Conservation (phyloP, 768 basidiomycete species). For the Mycena crocata region DNA sequence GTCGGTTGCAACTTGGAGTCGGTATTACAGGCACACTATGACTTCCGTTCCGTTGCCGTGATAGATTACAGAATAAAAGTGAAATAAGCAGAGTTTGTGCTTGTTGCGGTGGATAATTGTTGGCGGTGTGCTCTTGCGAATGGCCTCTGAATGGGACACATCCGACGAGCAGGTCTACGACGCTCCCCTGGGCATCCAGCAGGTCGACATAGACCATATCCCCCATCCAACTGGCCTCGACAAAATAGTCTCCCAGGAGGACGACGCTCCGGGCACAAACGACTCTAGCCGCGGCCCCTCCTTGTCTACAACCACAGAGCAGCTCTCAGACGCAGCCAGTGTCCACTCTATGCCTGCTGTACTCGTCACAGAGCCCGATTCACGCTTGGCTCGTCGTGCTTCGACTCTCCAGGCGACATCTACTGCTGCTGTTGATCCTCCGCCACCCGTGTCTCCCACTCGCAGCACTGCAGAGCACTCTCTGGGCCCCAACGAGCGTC, state of each 20-base stretch:
- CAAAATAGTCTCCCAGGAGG: constrained; percentile 43
- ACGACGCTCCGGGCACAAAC: constrained; percentile 41
- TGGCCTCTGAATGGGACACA: constrained; percentile 47
- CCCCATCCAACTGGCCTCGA: constrained; percentile 15
- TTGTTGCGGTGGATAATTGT: too few relatives aligned
- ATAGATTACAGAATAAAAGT: too few relatives aligned
- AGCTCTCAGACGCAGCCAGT: constrained; percentile 63
- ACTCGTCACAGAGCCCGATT: constrained; percentile 57
- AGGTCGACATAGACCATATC: constrained; percentile 36
- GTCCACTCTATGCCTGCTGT: constrained; percentile 70
- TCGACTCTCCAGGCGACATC: constrained; percentile 46
- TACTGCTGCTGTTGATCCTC: constrained; percentile 29
- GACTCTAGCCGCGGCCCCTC: constrained; percentile 51
- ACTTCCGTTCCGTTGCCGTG: too few relatives aligned
- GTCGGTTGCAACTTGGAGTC: too few relatives aligned
- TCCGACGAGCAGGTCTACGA: constrained; percentile 26
- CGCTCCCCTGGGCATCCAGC: constrained; percentile 28
- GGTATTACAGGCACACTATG: too few relatives aligned
- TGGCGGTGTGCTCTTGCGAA: too few relatives aligned
- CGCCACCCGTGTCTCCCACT: constrained; percentile 39
- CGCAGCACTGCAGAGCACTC: constrained; percentile 44
- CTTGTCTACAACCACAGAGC: constrained; percentile 52
- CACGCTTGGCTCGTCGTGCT: constrained; percentile 42
- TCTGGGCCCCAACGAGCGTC: constrained; percentile 49
- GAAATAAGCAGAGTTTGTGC: too few relatives aligned